Base-by-base conservation (phyloP, 2,329 filamentous ascomycete genomes). In the Cytospora piceae region DNA sequence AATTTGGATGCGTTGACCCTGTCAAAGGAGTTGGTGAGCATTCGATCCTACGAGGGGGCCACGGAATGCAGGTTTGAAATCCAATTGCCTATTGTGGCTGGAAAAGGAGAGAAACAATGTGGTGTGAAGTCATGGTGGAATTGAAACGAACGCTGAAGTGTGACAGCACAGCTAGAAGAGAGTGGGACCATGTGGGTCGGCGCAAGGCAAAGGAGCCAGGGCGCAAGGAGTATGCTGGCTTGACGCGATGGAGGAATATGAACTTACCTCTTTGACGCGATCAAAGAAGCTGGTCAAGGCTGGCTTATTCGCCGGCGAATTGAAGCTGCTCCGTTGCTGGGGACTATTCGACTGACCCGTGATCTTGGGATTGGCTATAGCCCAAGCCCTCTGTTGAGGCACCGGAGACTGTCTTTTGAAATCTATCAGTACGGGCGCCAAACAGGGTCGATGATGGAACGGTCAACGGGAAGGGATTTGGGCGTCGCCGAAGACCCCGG, bases 1-100 rank as follows among this genome's bases (percentile, higher is more conserved):
- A 58, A 76, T 70, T 63, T 70, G 72, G 52, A 74, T 72, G 61
- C 72, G 72, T 68, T 76, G 74, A 60, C 74, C 74, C 74, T 76
- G 56, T 53, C 22, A 37, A 34, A 32, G 59, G 66, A 55, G 20
- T 12, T 56, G 32, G 60, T 70, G 14, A 69, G 68, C 69, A 57
- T 71, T 57, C 63, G 62, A 61, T 66, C 53, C 37, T 22, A 15
- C 24, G 51, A 32, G 58, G 57, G 14, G 60, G 34, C 58, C 32
- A 57, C 53, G 54, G 57, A 52, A 22, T 51, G 32, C 49, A 37
- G 34, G 24, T 22, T 22, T 15, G 46, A 14, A 24, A 49, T 49
- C 31, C 22, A 46, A 22, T 27, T 58, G 59, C 27, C 51, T 51
- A 24, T 49, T 24, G 63, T 58, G 51, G 58, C 29, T 39, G 52